These are phyloP conservation scores for Phytopythium delawarense DNA, from an alignment of 352 stramenopile genomes.

Conservation along the genomic window DNA sequence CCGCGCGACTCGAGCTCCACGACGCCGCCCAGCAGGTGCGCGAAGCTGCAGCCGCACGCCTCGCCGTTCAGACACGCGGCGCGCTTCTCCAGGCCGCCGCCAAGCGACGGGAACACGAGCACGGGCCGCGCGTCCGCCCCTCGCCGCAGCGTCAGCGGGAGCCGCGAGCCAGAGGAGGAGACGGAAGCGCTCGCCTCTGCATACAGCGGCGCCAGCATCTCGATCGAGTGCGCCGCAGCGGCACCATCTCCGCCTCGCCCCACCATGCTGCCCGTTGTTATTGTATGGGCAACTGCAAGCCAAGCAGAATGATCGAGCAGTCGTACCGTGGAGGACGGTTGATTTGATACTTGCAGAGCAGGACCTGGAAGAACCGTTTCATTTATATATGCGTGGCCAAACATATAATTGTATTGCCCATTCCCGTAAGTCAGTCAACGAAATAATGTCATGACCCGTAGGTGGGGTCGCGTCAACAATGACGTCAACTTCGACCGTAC, in stretches of 20 bases:
- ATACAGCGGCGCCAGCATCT: conserved; percentile 35
- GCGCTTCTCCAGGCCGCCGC: conserved; percentile 19
- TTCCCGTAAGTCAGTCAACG: too few species aligned
- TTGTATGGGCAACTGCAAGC: conserved; percentile 7
- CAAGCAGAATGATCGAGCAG: too few species aligned
- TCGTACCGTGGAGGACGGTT: too few species aligned
- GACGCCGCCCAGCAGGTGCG: conserved; percentile 35
- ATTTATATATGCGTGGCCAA: too few species aligned
- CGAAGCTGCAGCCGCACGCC: conserved; percentile 45
- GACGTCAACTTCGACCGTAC: too few species aligned
- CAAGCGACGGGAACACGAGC: conserved; percentile 24
- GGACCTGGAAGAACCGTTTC: too few species aligned
- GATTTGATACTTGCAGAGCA: too few species aligned
- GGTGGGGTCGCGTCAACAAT: too few species aligned
- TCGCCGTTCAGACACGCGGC: conserved; percentile 44
- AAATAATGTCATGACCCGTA: too few species aligned
- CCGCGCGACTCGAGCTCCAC: conserved; percentile 39
- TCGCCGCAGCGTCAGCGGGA: conserved; percentile 23
- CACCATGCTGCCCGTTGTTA: neutral
- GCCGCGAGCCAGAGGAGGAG: neutral
- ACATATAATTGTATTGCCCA: too few species aligned
- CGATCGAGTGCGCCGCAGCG: conserved; percentile 21
- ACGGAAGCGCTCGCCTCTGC: conserved; percentile 10
- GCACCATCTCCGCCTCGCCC: conserved; percentile 31
- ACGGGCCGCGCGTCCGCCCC: conserved; percentile 25